These are phyloP conservation scores for Globisporangium polare DNA, from an alignment of 352 stramenopile species.

Conservation along the genomic window DNA sequence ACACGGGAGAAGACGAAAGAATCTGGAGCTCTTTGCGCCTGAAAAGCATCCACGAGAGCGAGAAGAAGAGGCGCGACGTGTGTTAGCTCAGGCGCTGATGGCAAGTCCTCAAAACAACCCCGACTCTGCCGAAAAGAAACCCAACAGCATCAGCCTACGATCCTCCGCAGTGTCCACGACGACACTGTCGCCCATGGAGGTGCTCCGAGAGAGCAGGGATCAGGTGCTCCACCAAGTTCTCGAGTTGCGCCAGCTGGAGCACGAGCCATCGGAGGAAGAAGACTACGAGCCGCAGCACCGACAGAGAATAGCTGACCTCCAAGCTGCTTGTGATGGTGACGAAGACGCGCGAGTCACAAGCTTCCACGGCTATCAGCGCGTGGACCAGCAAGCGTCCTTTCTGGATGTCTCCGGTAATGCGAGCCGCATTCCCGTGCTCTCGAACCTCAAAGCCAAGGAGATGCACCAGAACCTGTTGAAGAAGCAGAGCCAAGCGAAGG, in stretches of 20 bases:
- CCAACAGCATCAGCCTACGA: neutral
- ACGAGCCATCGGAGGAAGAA: slow-evolving; percentile 2
- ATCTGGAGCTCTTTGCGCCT: slow-evolving; percentile 11
- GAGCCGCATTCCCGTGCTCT: slow-evolving; percentile 23
- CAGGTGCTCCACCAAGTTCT: slow-evolving; percentile 10
- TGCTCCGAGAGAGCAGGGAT: slow-evolving; percentile 4
- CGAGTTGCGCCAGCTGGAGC: neutral
- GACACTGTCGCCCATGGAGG: slow-evolving; percentile 5
- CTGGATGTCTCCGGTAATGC: slow-evolving; percentile 25
- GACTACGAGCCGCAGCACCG: slow-evolving; percentile 10
- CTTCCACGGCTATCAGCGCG: slow-evolving; percentile 25
- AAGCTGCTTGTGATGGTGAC: neutral
- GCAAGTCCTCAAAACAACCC: neutral
- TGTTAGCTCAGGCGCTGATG: slow-evolving; percentile 31
- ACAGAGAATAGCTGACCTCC: neutral
- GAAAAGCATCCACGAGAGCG: slow-evolving; percentile 25
- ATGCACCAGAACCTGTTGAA: slow-evolving; percentile 17
- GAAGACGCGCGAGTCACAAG: slow-evolving; percentile 9
- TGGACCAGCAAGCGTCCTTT: slow-evolving; percentile 8
- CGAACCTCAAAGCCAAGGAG: slow-evolving; percentile 10
- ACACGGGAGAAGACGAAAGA: neutral
- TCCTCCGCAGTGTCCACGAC: neutral
- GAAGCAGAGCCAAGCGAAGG: slow-evolving; percentile 16
- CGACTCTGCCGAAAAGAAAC: neutral
- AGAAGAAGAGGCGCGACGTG: slow-evolving; percentile 33